Evolutionary conservation across 805 yeast species (phyloP), one percentile per base, ranked within the genome.

Genomic region (Diddensiella santjacobensis): DNA sequence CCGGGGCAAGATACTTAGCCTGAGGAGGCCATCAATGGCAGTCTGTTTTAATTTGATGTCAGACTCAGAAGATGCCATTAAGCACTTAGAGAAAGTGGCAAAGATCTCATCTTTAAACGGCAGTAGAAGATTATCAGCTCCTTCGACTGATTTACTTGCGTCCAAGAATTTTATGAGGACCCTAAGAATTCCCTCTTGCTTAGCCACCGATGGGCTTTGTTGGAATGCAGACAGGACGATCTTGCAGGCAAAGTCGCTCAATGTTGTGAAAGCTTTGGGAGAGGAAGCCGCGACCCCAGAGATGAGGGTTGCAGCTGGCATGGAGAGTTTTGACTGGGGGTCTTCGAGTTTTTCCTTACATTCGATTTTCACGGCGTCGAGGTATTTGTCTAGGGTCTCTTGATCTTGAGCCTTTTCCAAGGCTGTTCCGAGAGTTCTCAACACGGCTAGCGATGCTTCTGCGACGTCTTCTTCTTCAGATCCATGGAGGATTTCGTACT

Each of bases 401-500:
- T 58, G 58, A 6, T 58, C 66, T 17, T 65, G 67, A 20, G 57
- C 55, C 18, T 51, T 51, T 0, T 64, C 55, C 10, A 79, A 61
- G 40, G 69, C 69, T 0, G 42, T 42, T 17, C 77, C 69, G 4
- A 88, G 63, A 1, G 71, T 58, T 46, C 65, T 68, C 47, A 84
- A 67, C 2, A 78, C 68, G 13, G 60, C 54, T 20, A 82, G 59
- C 0, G 81, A 72, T 6, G 70, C 57, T 47, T 58, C 59, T 51
- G 67, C 49, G 51, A 71, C 48, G 24, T 68, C 71, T 39, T 65
- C 70, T 24, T 71, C 77, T 18, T 74, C 78, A n/a, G 84, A 87
- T 37, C 82, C 83, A 63, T 91, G 96, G 48, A 91, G 69, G n/a
- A 91, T 74, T 64, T 91, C 96, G 63, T 79, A 89, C 63, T 91